Base-by-base conservation (phyloP, 163 green algal species). In the Prototheca cutis region DNA sequence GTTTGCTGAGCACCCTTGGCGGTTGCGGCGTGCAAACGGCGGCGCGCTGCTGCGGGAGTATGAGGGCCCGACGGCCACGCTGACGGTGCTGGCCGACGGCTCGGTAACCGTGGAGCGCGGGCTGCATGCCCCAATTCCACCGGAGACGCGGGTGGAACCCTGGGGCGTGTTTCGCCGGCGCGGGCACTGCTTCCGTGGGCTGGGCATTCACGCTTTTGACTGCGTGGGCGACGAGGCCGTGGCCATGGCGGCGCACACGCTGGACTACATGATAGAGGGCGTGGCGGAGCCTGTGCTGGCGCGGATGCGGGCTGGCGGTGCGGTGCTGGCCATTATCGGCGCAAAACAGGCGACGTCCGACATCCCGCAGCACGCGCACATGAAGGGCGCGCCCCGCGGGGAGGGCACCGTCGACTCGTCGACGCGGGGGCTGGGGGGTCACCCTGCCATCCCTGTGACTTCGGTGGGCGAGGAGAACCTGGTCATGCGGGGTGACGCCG, bases 381-480 rank as follows among this genome's bases (percentile, higher is more conserved):
- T 86, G 49, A 68, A 68, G 3, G 73, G 65, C 23, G 28, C 63
- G 13, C 49, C 74, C 2, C 61, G 28, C 17, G 64, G 33, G 7
- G 33, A 48, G 27, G 68, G 67, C 1, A 58, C 65, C 2, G 82
- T 75, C 42, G 79, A 90, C 53, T 55, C 53, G 2, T 72, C 74
- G 13, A 82, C 79, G 0, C 74, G 83, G 1, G 80, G 84, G 0
- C 55, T 91, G 25, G 84, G 84, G 0, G 84, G 76, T 25, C 78
- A 66, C 10, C 15, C 54, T 1, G 30, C 58, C 8, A 67, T 61
- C 53, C 80, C 83, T 13, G 72, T 66, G 24, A 67, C 65, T 24
- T 82, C 69, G 10, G 58, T 59, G 27, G 75, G 75, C 0, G 83
- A 90, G 59, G 83, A 90, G 68, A 90, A 90, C 48, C 32, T 87